Evolutionary conservation across 1,284 basidiomycete genomes (phyloP).

Genomic region (Cutaneotrichosporon sp.): DNA sequence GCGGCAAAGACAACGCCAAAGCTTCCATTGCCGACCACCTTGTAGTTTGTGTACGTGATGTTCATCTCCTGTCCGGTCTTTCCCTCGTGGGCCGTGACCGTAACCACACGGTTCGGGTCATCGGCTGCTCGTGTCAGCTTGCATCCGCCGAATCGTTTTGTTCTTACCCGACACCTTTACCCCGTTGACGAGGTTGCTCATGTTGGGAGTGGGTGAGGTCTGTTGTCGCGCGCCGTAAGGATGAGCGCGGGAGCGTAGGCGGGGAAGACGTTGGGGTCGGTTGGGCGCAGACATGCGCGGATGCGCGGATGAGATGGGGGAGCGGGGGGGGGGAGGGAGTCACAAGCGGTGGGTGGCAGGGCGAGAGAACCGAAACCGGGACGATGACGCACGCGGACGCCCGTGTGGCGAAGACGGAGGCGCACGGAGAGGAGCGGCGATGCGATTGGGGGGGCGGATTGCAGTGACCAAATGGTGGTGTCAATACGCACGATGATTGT

Average conservation of each 20-base stretch:
- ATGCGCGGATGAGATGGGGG: background rate
- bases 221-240: background rate
- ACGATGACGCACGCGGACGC: background rate
- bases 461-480: too few species aligned
- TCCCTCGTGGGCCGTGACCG: conserved; percentile 90
- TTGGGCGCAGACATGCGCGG: background rate
- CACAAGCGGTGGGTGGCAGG: too few species aligned
- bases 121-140: conserved; percentile 53
- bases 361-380: background rate
- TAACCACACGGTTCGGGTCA: conserved; percentile 91
- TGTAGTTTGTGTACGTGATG: conserved; percentile 93
- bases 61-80: conserved; percentile 84
- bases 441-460: too few species aligned
- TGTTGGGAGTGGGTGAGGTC: conserved; percentile 1
- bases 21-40: conserved; percentile 96
- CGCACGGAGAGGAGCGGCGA: too few species aligned
- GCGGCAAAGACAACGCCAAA: conserved; percentile 95
- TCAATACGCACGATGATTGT: too few species aligned
- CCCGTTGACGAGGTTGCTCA: conserved; percentile 62
- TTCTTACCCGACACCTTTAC: conserved; percentile 81
- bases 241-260: background rate
- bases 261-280: background rate
- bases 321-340: background rate
- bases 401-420: too few species aligned
- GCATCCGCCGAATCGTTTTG: too few species aligned